Percentiles rank a stretch among this genome's conserved stretches.
phyloP scores from a whole-genome alignment of 1,284 basidiomycete species.

The Lentinula novae-zelandiae region DNA sequence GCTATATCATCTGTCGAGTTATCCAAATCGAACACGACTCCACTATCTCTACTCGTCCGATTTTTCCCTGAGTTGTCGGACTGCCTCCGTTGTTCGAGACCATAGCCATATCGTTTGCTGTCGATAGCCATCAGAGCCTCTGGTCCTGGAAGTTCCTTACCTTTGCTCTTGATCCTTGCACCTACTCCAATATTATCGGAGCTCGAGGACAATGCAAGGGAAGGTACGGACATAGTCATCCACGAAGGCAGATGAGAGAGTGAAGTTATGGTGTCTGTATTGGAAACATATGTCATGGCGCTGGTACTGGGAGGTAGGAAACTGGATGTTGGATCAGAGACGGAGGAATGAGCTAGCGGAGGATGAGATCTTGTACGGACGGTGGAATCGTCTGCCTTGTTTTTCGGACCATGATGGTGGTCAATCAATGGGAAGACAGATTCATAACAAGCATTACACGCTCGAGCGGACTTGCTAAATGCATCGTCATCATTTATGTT shows the following conservation, averaged over 20 bases:
- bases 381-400: neutral
- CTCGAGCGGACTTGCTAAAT: slow-evolving; percentile 64
- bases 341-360: slow-evolving; percentile 15
- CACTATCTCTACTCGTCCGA: slow-evolving; percentile 1
- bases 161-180: slow-evolving; percentile 4
- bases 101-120: slow-evolving; percentile 5
- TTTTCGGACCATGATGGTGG: slow-evolving; percentile 20
- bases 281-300: neutral
- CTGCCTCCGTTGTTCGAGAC: neutral
- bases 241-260: slow-evolving; percentile 53
- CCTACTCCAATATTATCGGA: slow-evolving; percentile 21
- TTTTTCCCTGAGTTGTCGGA: neutral
- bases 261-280: slow-evolving; percentile 32
- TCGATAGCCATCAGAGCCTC: slow-evolving; percentile 13
- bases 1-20: slow-evolving; percentile 9
- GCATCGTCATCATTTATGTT: slow-evolving; percentile 33
- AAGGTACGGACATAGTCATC: slow-evolving; percentile 40
- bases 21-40: slow-evolving; percentile 4
- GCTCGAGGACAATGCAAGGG: slow-evolving; percentile 25
- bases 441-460: slow-evolving; percentile 85
- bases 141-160: slow-evolving; percentile 1
- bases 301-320: neutral
- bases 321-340: slow-evolving; percentile 2
- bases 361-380: slow-evolving; percentile 6
- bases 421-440: slow-evolving; percentile 75